Percentiles rank a stretch among this genome's conserved stretches.
These are phyloP conservation scores for Ilex paraguariensis DNA, from an alignment of 305 asterid species.

Conservation along the genomic window DNA sequence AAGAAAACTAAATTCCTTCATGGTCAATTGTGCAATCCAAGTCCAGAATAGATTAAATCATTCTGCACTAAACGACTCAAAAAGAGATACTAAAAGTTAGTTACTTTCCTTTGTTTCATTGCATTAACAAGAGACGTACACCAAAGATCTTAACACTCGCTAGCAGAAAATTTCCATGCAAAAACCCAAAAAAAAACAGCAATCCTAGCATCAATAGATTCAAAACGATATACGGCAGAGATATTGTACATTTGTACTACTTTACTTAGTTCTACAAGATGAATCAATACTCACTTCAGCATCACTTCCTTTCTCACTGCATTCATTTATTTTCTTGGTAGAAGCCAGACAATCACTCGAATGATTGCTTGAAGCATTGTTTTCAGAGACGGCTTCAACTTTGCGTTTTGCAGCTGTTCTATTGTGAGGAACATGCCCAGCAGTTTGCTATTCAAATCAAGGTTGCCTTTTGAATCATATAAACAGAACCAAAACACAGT, in stretches of 20 bases:
- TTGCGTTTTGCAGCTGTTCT: constrained; percentile 10
- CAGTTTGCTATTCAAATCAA: constrained; percentile 14
- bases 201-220: background rate
- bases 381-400: constrained; percentile 87
- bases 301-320: constrained; percentile 80
- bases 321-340: constrained; percentile 56
- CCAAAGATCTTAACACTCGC: no score
- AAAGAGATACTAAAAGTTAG: no score
- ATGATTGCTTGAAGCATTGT: constrained; percentile 52
- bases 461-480: no score
- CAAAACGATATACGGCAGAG: background rate
- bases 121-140: no score
- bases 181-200: no score
- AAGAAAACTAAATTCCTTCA: background rate
- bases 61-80: background rate
- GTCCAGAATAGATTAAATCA: background rate
- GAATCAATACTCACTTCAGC: constrained; percentile 47
- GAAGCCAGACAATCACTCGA: constrained; percentile 69
- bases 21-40: background rate
- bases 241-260: no score
- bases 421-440: constrained; percentile 57
- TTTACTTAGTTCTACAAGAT: no score
- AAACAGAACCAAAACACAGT: no score
- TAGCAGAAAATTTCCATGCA: no score
- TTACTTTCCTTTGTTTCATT: no score